Base-by-base conservation (phyloP, 305 asterid species). In the Fraxinus platypoda region DNA sequence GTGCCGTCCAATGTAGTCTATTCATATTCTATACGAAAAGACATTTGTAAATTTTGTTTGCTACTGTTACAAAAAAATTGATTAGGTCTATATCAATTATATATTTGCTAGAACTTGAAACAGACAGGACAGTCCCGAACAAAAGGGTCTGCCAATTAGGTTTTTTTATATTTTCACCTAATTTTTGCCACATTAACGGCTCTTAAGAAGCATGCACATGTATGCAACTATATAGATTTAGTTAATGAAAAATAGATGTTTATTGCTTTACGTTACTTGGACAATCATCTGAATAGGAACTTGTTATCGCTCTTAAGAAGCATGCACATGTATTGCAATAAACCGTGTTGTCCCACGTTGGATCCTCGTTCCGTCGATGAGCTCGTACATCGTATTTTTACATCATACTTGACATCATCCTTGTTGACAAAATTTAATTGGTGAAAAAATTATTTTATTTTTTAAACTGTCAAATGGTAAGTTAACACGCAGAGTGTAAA, bases 81-180 rank as follows among this genome's bases (percentile, higher is more conserved):
- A 68, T 12, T 26, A 66, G 73, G 34, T 64, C 34, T 2, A 66
- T 0, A 2, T 31, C 74, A 66, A 66, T 66, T 54, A 73, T 12
- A 43, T 43, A 43, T 62, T 52, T 74, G 59, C n/a, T 78, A 78
- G 25, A 72, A 78, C 59, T 57, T 35, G 4, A 57, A 59, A n/a
- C 72, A 46, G 83, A 79, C 17, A 11, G n/a, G 54, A 43, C 79
- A 84, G 70, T 74, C 54, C 76, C 81, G 41, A 75, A 76, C 78
- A 52, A 49, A 25, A 54, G 49, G 68, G 33, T 3, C 33, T 23
- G 31, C 33, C 23, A 64, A 2, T 25, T 64, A 64, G 33, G 72
- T 33, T 33, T 33, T 33, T 33, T n/a, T 62, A 0, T 62, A 62
- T 19, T 64, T 64, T 25, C n/a, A 64, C 72, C 17, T 68, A 28